Conservation (phyloP, 768 basidiomycete species). For the Russula olivacea region DNA sequence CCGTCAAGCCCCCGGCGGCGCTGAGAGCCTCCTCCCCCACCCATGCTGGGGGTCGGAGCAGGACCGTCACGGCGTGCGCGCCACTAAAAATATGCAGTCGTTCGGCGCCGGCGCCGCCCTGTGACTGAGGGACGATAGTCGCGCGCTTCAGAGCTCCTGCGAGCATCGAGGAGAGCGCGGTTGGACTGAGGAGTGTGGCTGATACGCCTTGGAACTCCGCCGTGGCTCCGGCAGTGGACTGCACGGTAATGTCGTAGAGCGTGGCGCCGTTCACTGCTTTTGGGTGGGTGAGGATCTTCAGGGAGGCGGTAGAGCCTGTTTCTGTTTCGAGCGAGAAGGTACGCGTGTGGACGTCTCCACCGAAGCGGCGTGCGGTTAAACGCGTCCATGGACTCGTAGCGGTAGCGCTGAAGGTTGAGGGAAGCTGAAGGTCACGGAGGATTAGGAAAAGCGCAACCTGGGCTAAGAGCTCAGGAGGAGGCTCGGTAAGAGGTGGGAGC, state of each 20-base stretch:
- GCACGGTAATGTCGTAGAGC: conserved; percentile 45
- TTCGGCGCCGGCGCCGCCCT: conserved; percentile 50
- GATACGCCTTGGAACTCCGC: conserved; percentile 38
- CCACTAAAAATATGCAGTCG: conserved; percentile 69
- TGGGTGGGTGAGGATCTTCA: conserved; percentile 44
- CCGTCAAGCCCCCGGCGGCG: conserved; percentile 46
- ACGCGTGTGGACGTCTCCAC: conserved; percentile 62
- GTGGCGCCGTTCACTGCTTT: conserved; percentile 25
- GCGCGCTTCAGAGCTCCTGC: conserved; percentile 44
- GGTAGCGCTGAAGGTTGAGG: conserved; percentile 17
- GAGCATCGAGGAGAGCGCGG: conserved; percentile 50
- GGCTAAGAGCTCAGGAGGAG: conserved; percentile 60
- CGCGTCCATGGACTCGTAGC: conserved; percentile 57
- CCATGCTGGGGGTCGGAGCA: conserved; percentile 68
- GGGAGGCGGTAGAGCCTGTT: conserved; percentile 33
- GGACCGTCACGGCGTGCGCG: conserved; percentile 58
- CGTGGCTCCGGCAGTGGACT: conserved; percentile 21
- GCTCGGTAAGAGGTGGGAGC: conserved; percentile 60
- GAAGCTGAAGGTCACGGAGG: conserved; percentile 52
- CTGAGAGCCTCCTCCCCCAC: conserved; percentile 47
- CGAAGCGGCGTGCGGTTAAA: conserved; percentile 71
- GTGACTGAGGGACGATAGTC: conserved; percentile 71
- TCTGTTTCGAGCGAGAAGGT: conserved; percentile 58
- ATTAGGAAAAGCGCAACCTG: conserved; percentile 74
- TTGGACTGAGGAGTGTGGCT: conserved; percentile 51